Percentiles rank a stretch among this genome's conserved stretches.
These are phyloP conservation scores for Cystoisospora suis DNA, from an alignment of 169 alveolate species.

Conservation along the genomic window DNA sequence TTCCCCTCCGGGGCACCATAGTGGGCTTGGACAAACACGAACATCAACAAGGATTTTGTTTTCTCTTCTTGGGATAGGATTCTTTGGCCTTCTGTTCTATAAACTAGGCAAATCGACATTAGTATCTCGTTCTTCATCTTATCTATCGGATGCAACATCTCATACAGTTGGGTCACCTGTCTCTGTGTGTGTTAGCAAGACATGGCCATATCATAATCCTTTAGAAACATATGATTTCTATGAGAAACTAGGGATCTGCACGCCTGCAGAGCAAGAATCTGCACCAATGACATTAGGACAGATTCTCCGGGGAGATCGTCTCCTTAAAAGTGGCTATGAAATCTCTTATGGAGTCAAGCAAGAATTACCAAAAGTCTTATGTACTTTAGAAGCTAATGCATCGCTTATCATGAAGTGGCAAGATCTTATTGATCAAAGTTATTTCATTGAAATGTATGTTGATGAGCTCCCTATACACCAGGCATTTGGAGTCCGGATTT, in stretches of 20 bases:
- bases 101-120: not conserved
- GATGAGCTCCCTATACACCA: slow-evolving; percentile 10
- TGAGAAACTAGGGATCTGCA: slow-evolving; percentile 21
- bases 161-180: not conserved
- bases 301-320: slow-evolving; percentile 50
- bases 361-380: not conserved
- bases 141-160: not conserved
- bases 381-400: not conserved
- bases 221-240: slow-evolving; percentile 42
- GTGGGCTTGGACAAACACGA: too few species aligned
- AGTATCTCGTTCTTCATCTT: not conserved
- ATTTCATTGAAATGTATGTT: not conserved
- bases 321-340: not conserved
- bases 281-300: slow-evolving; percentile 34
- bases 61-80: not conserved
- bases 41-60: too few species aligned
- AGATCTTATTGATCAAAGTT: not conserved
- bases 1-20: too few species aligned
- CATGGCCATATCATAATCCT: slow-evolving; percentile 48
- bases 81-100: not conserved
- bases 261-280: not conserved
- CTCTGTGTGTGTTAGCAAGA: slow-evolving; percentile 24
- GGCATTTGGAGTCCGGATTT: not conserved
- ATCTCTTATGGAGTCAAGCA: not conserved
- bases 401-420: too few species aligned